Base-by-base conservation (phyloP, 1,284 basidiomycete species). In the Xerocomus minutiporus region DNA sequence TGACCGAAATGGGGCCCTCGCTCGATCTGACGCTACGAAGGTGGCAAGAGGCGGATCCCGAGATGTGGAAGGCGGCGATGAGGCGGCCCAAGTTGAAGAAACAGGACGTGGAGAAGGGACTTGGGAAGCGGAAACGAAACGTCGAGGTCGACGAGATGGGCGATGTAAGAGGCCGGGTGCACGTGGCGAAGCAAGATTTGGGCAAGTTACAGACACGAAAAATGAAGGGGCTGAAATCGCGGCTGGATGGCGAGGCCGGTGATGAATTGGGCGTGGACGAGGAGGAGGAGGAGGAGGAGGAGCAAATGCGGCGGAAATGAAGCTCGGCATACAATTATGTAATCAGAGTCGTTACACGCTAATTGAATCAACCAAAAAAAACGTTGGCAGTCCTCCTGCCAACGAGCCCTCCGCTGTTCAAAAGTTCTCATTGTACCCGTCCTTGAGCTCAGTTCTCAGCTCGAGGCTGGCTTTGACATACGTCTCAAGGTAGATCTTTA, bases 131-230 rank as follows among this genome's bases (percentile, higher is more conserved):
- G 80, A 83, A 82, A 72, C 94, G 93, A 82, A 97, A 97, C 71
- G 71, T 95, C 70, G 93, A 97, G 75, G 92, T 94, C 58, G 96
- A 99, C 75, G 93, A 93, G 71, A 97, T 98, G 96, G 96, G 96
- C 53, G 93, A 99, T 71, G 73, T 95, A 72, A 82, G 96, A 59
- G 96, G 95, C 45, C 79, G 86, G 55, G 82, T 99, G 49, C 96
- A 98, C 71, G 71, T 99, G 45, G 91, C 78, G 53, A 90, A 84
- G 71, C 96, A 99, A 77, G 93, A 99, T 72, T 71, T 99, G 61
- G 73, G 68, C 59, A 89, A 81, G 73, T 67, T 99, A 71, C 93
- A 97, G 79, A 86, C 84, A 56, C 78, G 90, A 64, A 95, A 94
- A 77, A 93, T 95, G 88, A 95, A 93, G 73, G 93, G 88, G 12